These are phyloP conservation scores for Ceratobasidium sp. DNA, from an alignment of 1,284 basidiomycete genomes.

Conservation along the genomic window DNA sequence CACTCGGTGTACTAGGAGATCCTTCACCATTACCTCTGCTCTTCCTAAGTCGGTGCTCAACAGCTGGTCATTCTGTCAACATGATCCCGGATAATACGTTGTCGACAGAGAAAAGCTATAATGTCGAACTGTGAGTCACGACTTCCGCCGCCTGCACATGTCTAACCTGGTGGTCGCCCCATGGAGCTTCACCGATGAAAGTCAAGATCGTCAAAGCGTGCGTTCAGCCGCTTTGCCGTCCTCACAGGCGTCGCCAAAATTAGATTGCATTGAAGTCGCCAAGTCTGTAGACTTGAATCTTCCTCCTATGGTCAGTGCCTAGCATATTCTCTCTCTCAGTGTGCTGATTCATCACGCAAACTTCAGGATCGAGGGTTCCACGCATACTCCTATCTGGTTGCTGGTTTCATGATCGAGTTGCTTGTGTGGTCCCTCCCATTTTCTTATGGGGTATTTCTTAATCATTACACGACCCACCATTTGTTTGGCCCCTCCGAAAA, in stretches of 20 bases:
- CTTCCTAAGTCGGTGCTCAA: neutral
- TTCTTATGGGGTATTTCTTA: slow-evolving; percentile 43
- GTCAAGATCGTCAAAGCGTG: neutral
- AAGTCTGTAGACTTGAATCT: neutral
- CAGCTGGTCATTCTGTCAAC: neutral
- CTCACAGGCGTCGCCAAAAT: neutral
- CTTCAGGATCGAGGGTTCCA: slow-evolving; percentile 43
- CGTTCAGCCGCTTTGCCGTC: neutral
- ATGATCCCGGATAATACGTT: neutral
- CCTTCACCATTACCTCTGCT: neutral
- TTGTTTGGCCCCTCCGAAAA: slow-evolving; percentile 29
- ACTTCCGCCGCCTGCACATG: neutral
- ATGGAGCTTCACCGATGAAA: neutral
- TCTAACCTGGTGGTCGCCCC: neutral
- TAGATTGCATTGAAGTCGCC: neutral
- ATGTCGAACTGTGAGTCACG: neutral
- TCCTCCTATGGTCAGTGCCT: slow-evolving; percentile 16
- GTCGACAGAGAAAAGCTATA: neutral
- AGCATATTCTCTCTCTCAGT: no score
- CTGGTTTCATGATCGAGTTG: slow-evolving; percentile 42
- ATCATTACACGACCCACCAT: slow-evolving; percentile 41
- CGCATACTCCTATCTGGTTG: slow-evolving; percentile 42
- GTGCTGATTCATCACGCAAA: neutral
- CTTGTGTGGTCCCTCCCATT: slow-evolving; percentile 43
- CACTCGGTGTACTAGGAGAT: neutral